Evolutionary conservation across 495 filamentous ascomycete genomes (phyloP).

Genomic region (Penicillium ochrochloron): DNA sequence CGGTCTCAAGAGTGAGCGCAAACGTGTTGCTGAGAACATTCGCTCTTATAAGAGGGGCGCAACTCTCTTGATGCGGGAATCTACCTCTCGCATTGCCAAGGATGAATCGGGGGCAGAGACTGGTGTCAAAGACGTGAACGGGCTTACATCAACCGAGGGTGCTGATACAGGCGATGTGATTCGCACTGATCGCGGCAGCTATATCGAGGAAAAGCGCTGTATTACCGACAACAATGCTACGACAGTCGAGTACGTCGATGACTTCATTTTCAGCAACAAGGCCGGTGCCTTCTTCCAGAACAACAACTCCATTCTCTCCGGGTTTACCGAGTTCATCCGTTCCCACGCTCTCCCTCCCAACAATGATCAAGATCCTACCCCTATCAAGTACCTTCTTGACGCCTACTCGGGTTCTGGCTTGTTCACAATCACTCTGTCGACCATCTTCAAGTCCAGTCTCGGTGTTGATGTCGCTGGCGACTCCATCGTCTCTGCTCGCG

Average conservation of each 20-base stretch:
- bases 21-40: conserved; percentile 70
- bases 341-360: conserved; percentile 65
- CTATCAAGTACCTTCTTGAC: conserved; percentile 87
- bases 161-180: conserved; percentile 45
- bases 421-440: conserved; percentile 91
- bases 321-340: conserved; percentile 90
- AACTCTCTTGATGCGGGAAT: conserved; percentile 87
- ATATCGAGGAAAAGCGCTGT: conserved; percentile 80
- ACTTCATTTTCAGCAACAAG: conserved; percentile 84
- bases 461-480: conserved; percentile 73
- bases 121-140: conserved; percentile 21
- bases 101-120: conserved; percentile 25
- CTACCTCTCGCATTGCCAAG: conserved; percentile 70
- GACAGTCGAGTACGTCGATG: conserved; percentile 82
- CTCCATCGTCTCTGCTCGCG: conserved; percentile 73
- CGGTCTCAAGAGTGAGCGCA: conserved; percentile 75
- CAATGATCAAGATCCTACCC: conserved; percentile 37
- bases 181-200: conserved; percentile 43
- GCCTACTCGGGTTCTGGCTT: conserved; percentile 97
- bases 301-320: conserved; percentile 96
- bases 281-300: conserved; percentile 98
- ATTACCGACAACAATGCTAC: conserved; percentile 82
- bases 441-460: conserved; percentile 70
- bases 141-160: conserved; percentile 20
- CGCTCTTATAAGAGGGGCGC: conserved; percentile 77